A percentile compares a stretch with the other conserved stretches of the same genome.
Evolutionary conservation across 345 rosid species (phyloP).

Genomic region (Hirschfeldia incana): DNA sequence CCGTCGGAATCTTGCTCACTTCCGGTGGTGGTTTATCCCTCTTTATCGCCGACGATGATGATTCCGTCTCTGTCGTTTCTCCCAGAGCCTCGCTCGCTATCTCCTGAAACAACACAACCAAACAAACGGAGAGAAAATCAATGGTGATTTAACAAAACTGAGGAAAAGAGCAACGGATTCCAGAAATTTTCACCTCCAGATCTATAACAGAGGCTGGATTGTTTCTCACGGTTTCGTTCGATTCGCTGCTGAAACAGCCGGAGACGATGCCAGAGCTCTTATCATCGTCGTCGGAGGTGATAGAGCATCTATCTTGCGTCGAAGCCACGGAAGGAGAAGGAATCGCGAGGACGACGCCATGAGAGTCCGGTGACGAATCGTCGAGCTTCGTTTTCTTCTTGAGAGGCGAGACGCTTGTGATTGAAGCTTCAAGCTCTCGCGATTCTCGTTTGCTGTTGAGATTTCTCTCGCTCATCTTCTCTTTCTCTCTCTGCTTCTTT

Average conservation of each 20-base stretch:
- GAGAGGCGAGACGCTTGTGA: slow-evolving; percentile 33
- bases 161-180: background rate
- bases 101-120: slow-evolving; percentile 2
- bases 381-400: slow-evolving; percentile 40
- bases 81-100: slow-evolving; percentile 36
- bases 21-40: slow-evolving; percentile 4
- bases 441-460: slow-evolving; percentile 41
- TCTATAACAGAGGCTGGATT: slow-evolving; percentile 36
- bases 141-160: background rate
- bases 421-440: slow-evolving; percentile 33
- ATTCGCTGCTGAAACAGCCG: slow-evolving; percentile 45
- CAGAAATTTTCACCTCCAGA: slow-evolving; percentile 51
- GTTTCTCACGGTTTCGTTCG: slow-evolving; percentile 44
- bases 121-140: background rate
- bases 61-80: slow-evolving; percentile 26
- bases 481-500: slow-evolving; percentile 28
- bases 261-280: slow-evolving; percentile 34
- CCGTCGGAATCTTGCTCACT: slow-evolving; percentile 30
- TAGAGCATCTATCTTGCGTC: slow-evolving; percentile 26
- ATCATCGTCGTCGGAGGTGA: slow-evolving; percentile 15
- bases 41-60: slow-evolving; percentile 9
- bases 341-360: background rate
- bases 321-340: slow-evolving; percentile 23
- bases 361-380: slow-evolving; percentile 15
- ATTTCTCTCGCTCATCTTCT: slow-evolving; percentile 43